Conservation (phyloP, 164 flowering plant species). For the Saururus chinensis region DNA sequence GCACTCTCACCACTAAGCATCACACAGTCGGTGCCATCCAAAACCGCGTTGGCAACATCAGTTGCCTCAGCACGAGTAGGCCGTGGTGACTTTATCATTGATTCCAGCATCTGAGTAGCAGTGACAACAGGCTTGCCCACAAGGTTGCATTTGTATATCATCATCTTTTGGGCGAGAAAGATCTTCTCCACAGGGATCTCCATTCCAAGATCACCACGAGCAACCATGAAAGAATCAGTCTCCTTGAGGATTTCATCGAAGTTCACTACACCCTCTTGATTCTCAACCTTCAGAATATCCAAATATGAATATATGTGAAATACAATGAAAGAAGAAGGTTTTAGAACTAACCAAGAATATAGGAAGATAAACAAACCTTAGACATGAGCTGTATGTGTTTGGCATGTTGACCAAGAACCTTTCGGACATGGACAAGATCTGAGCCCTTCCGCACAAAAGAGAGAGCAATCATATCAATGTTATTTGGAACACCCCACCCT, state of each 20-base stretch:
- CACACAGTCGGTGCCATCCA: conserved; percentile 84
- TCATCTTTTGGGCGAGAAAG: conserved; percentile 81
- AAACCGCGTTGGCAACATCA: conserved; percentile 81
- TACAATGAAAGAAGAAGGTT: neutral
- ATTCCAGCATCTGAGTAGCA: conserved; percentile 86
- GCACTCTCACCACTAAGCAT: conserved; percentile 93
- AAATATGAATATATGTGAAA: neutral
- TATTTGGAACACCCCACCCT: conserved; percentile 75
- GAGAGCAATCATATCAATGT: conserved; percentile 76
- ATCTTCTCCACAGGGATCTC: conserved; percentile 87
- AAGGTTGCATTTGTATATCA: conserved; percentile 83
- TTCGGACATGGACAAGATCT: conserved; percentile 74
- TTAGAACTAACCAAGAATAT: neutral
- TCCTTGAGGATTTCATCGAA: conserved; percentile 79
- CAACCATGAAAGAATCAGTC: conserved; percentile 84
- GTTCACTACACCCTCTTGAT: conserved; percentile 79
- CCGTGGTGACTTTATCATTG: conserved; percentile 83
- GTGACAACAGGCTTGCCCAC: conserved; percentile 81
- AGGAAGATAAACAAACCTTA: conserved; percentile 32
- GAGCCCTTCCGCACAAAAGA: conserved; percentile 84
- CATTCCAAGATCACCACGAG: conserved; percentile 90
- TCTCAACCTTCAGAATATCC: conserved; percentile 47
- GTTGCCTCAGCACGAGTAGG: conserved; percentile 88
- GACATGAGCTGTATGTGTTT: conserved; percentile 64
- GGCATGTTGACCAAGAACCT: conserved; percentile 66